Evolutionary conservation across 768 basidiomycete species (phyloP), one percentile per base, ranked within the genome.

Genomic region (Lactifluus subvellereus): DNA sequence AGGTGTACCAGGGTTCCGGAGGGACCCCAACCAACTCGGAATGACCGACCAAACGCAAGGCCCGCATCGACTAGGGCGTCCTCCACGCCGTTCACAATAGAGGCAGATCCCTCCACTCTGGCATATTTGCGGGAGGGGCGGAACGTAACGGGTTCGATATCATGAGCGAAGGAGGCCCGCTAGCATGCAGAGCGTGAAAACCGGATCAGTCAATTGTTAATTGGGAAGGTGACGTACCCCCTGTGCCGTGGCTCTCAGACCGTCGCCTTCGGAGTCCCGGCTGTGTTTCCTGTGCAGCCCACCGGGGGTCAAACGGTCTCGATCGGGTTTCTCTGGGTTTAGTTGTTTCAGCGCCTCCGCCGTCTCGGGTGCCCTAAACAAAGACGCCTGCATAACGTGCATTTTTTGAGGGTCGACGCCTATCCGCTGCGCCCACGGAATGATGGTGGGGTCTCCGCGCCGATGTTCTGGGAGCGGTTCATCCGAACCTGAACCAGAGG

Each of bases 351-450:
- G 79, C 2, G 83, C 84, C 1, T 82, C 87, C 14, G 83, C 86
- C 69, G 88, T 87, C 71, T 90, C 88, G 14, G 86, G 86, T 72
- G 84, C 78, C 50, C 87, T 82, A 71, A 96, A 96, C 57, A 96
- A 75, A 38, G 89, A 88, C 0, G 89, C 85, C 70, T 96, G 94
- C 94, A 96, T 96, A 58, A 95, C 90, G 69, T 93, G 89, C 80
- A 94, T 85, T 75, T 86, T 88, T 72, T 91, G 90, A 14, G 87
- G 81, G 72, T 95, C 91, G n/a, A 94, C 78, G 6, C 89, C 88
- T 32, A 87, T 72, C 55, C 83, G 83, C 52, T 86, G 80, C 14
- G 86, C 84, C 88, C 89, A 90, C 43, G 88, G 83, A 58, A 84
- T 82, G 49, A 84, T 77, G 6, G 80, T 78, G 6, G 82, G 74